Conservation (phyloP, 2,329 filamentous ascomycete species). For the Alternaria gansuensis region DNA sequence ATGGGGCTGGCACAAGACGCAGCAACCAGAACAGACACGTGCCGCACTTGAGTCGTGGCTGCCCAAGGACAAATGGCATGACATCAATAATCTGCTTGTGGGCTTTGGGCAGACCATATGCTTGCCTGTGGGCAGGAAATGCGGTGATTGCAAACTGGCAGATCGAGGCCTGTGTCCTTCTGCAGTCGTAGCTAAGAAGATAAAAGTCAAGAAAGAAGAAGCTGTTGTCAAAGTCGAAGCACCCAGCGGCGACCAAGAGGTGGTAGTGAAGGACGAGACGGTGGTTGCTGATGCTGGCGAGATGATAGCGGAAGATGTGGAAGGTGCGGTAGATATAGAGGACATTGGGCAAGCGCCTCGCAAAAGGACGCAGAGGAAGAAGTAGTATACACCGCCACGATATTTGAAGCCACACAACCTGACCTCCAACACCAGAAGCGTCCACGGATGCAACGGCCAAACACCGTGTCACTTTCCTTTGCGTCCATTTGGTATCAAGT, state of each 20-base stretch:
- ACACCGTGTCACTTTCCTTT: not conserved
- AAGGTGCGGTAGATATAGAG: slow-evolving; percentile 43
- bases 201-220: slow-evolving; percentile 60
- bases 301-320: slow-evolving; percentile 42
- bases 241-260: slow-evolving; percentile 39
- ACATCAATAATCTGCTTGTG: slow-evolving; percentile 90
- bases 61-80: slow-evolving; percentile 84
- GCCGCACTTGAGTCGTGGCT: slow-evolving; percentile 80
- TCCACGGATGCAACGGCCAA: not conserved
- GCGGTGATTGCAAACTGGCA: slow-evolving; percentile 86
- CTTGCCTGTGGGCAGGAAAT: slow-evolving; percentile 78
- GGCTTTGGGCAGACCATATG: slow-evolving; percentile 89
- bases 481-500: slow-evolving; percentile 3
- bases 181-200: slow-evolving; percentile 58
- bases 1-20: slow-evolving; percentile 89
- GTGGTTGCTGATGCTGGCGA: slow-evolving; percentile 27
- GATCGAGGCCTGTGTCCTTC: slow-evolving; percentile 75
- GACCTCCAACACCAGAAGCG: not conserved
- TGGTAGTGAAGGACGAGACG: slow-evolving; percentile 33
- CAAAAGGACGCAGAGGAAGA: slow-evolving; percentile 12
- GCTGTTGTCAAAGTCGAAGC: slow-evolving; percentile 50
- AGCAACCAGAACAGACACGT: slow-evolving; percentile 83
- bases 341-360: slow-evolving; percentile 41
- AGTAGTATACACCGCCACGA: not conserved
- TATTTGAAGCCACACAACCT: not conserved